These are phyloP conservation scores for Lyophyllum semitale DNA, from an alignment of 768 basidiomycete genomes.

Conservation along the genomic window DNA sequence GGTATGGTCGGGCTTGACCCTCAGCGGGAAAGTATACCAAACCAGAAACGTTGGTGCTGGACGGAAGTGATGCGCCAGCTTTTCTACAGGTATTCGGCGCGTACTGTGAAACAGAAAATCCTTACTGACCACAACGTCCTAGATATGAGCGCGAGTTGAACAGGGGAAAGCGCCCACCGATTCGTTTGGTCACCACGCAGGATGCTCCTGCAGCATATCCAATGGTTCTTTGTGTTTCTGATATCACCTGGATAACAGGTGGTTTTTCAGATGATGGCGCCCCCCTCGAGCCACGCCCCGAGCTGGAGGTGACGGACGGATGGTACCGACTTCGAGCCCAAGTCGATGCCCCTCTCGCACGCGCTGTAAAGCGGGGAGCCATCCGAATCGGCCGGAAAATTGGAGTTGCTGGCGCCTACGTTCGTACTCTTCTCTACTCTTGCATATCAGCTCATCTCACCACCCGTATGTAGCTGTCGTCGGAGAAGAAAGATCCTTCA, in stretches of 20 bases:
- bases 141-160: slow-evolving; percentile 92
- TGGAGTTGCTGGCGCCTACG: slow-evolving; percentile 76
- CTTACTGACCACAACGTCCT: not conserved
- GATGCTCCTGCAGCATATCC: slow-evolving; percentile 80
- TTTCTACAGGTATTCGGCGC: slow-evolving; percentile 65
- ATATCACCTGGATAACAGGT: slow-evolving; percentile 56
- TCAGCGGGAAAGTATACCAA: slow-evolving; percentile 45
- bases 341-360: slow-evolving; percentile 71
- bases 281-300: slow-evolving; percentile 44
- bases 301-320: slow-evolving; percentile 93
- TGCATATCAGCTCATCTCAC: not conserved
- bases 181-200: slow-evolving; percentile 80
- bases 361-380: slow-evolving; percentile 66
- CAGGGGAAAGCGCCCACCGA: slow-evolving; percentile 72
- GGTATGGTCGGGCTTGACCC: slow-evolving; percentile 81
- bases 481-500: slow-evolving; percentile 71
- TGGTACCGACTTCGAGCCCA: slow-evolving; percentile 89
- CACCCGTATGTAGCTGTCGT: slow-evolving; percentile 51
- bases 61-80: slow-evolving; percentile 80
- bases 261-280: slow-evolving; percentile 38
- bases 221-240: slow-evolving; percentile 84
- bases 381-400: slow-evolving; percentile 85
- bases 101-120: not conserved
- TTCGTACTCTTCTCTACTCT: slow-evolving; percentile 36
- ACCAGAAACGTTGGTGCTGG: slow-evolving; percentile 76